phyloP scores from a whole-genome alignment of 2,329 filamentous ascomycete species.

The Dryadomyces quercivorus region DNA sequence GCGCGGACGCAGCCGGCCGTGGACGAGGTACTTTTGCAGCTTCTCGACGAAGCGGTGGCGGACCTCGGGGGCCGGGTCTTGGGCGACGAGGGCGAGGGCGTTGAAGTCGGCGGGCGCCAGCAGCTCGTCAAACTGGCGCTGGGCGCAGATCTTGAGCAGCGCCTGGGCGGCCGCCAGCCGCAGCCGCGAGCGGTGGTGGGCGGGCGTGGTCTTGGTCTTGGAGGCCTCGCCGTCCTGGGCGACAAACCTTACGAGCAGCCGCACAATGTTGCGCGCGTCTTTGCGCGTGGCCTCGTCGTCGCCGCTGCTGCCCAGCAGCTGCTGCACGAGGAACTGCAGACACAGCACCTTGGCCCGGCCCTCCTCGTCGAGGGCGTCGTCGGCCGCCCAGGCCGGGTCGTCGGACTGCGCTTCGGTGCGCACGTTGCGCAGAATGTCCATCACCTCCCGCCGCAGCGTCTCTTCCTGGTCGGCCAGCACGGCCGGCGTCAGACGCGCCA shows the following conservation, averaged over 20 bases:
- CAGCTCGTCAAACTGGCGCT: constrained; percentile 63
- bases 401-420: constrained; percentile 40
- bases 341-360: constrained; percentile 74
- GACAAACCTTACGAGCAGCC: constrained; percentile 66
- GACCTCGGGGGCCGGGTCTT: constrained; percentile 64
- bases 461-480: constrained; percentile 64
- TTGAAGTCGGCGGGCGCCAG: constrained; percentile 68
- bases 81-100: constrained; percentile 64
- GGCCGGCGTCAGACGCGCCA: constrained; percentile 63
- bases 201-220: constrained; percentile 62
- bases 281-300: constrained; percentile 41
- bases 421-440: constrained; percentile 60
- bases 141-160: constrained; percentile 71
- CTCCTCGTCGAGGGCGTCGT: constrained; percentile 63
- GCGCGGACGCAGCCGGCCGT: constrained; percentile 54
- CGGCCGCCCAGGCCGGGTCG: constrained; percentile 44
- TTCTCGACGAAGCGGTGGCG: constrained; percentile 70
- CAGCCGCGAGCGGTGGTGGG: constrained; percentile 67
- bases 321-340: constrained; percentile 76
- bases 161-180: constrained; percentile 71
- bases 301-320: constrained; percentile 50
- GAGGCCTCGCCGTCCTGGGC: constrained; percentile 67
- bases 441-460: constrained; percentile 66
- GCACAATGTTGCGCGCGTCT: constrained; percentile 45
- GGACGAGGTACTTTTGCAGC: constrained; percentile 80